Conservation (phyloP, 129 eudicot genomes). For the carrot (Daucus carota) region DNA sequence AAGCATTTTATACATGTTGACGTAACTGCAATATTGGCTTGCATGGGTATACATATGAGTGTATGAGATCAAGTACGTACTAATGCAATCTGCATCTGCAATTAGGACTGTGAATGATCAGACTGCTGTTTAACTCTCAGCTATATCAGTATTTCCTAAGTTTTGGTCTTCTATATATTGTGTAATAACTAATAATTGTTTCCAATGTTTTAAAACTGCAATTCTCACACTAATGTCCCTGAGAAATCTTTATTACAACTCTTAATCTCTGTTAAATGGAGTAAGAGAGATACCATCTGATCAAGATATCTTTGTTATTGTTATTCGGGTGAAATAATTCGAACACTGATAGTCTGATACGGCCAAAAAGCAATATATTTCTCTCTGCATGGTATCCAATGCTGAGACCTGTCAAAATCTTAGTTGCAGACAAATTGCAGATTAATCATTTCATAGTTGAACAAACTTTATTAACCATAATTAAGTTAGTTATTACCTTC, state of each 20-base stretch:
- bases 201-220: not conserved
- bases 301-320: too few relatives aligned
- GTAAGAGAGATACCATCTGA: too few relatives aligned
- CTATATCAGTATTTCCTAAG: not conserved
- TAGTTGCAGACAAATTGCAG: not conserved
- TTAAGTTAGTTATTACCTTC: slow-evolving; percentile 2
- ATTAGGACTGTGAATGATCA: not conserved
- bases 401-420: too few relatives aligned
- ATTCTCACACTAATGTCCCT: too few relatives aligned
- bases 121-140: not conserved
- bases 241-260: too few relatives aligned
- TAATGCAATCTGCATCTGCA: not conserved
- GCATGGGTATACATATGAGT: not conserved
- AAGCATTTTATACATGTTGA: not conserved
- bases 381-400: too few relatives aligned
- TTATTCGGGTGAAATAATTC: too few relatives aligned
- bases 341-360: too few relatives aligned
- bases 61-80: not conserved
- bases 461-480: slow-evolving; percentile 14
- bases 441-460: not conserved
- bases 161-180: not conserved
- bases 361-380: too few relatives aligned
- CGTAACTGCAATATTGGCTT: not conserved
- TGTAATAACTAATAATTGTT: not conserved
- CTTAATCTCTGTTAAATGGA: too few relatives aligned